These are phyloP conservation scores for Shiraia bambusicola DNA, from an alignment of 2,329 filamentous ascomycete genomes.

Conservation along the genomic window DNA sequence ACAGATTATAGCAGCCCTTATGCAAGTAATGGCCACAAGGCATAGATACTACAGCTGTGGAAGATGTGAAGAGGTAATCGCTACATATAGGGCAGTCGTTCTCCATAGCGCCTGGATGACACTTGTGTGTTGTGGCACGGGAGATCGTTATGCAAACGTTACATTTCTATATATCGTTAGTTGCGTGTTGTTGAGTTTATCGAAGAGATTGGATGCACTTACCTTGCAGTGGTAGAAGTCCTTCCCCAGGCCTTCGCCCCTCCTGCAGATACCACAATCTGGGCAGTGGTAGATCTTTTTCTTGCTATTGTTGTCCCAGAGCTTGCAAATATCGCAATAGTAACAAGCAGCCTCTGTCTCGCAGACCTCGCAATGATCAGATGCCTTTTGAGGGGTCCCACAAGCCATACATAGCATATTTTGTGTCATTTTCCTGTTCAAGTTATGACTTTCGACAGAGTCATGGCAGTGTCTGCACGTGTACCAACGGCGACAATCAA, in stretches of 20 bases:
- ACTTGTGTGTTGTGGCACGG: conserved; percentile 44
- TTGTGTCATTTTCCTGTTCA: conserved; percentile 80
- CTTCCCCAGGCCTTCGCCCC: conserved; percentile 87
- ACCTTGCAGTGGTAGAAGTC: conserved; percentile 99
- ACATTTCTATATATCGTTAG: conserved; percentile 55
- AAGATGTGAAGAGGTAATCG: conserved; percentile 94
- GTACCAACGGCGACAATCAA: conserved; percentile 86
- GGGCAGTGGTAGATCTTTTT: conserved; percentile 95
- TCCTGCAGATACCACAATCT: conserved; percentile 93
- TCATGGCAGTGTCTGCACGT: conserved; percentile 95
- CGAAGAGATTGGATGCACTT: no score
- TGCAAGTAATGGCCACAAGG: conserved; percentile 95
- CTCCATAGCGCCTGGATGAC: conserved; percentile 65
- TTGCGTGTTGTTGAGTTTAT: no score
- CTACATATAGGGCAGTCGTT: conserved; percentile 96
- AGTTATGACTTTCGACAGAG: conserved; percentile 71
- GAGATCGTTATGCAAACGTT: conserved; percentile 94
- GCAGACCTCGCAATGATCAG: conserved; percentile 76
- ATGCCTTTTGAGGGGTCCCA: conserved; percentile 77
- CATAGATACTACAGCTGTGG: conserved; percentile 88
- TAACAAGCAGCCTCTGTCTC: conserved; percentile 79
- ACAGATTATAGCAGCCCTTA: conserved; percentile 80
- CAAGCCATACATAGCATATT: conserved; percentile 99
- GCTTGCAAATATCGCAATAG: conserved; percentile 90
- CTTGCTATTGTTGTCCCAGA: conserved; percentile 91